Evolutionary conservation across 345 rosid species (phyloP).

Genomic region (Euphorbia peplus): DNA sequence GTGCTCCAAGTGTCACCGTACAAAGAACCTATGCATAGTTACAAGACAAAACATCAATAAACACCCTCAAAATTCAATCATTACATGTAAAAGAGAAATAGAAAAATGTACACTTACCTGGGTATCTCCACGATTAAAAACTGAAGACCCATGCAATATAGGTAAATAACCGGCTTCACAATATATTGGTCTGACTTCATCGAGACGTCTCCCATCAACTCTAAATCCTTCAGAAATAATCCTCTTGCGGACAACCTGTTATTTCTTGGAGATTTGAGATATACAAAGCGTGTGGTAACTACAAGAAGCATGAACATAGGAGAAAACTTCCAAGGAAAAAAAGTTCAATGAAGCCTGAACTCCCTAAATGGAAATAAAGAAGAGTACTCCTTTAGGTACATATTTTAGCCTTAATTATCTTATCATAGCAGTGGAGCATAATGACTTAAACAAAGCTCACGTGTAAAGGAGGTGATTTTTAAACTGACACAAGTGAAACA

Average conservation of each 20-base stretch:
- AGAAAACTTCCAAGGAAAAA: neutral
- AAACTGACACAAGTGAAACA: neutral
- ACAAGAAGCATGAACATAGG: constrained; percentile 7
- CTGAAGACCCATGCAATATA: constrained; percentile 77
- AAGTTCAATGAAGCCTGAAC: neutral
- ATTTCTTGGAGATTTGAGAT: constrained; percentile 18
- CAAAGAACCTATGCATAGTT: constrained; percentile 70
- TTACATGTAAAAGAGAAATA: constrained; percentile 2
- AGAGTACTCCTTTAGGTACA: neutral
- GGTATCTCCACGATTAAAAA: constrained; percentile 95
- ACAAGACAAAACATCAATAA: neutral
- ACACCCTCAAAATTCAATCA: constrained; percentile 3
- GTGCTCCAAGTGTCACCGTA: constrained; percentile 90
- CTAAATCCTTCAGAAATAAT: constrained; percentile 78
- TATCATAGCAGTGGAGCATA: neutral
- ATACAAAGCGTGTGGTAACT: constrained; percentile 15
- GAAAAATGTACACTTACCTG: constrained; percentile 47
- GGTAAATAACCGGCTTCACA: constrained; percentile 76
- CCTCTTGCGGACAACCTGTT: constrained; percentile 84
- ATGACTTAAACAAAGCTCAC: neutral
- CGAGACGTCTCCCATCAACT: constrained; percentile 84
- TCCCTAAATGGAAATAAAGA: neutral
- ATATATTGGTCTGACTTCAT: constrained; percentile 78
- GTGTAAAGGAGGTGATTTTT: neutral
- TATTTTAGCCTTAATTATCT: neutral